These are phyloP conservation scores for Chrysosporium queenslandicum DNA, from an alignment of 2,329 filamentous ascomycete species.

Conservation along the genomic window DNA sequence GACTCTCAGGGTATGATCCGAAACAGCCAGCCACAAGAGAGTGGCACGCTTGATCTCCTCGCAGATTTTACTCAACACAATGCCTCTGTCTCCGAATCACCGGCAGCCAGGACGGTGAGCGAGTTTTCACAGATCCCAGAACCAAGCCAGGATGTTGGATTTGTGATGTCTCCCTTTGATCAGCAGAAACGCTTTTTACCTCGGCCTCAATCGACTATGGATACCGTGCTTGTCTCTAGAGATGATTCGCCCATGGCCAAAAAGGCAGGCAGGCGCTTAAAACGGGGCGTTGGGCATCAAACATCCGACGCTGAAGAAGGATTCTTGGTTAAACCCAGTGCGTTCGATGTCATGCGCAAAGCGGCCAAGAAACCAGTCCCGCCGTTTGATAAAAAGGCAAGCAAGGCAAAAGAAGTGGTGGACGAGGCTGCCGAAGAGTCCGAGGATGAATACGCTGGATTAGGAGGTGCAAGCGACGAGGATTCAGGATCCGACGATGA, in stretches of 20 bases:
- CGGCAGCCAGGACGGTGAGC: conserved; percentile 38
- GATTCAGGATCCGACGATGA: conserved; percentile 67
- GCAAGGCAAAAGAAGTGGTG: conserved; percentile 75
- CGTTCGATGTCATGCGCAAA: conserved; percentile 59
- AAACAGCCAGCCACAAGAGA: conserved; percentile 45
- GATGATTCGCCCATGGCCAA: conserved; percentile 56
- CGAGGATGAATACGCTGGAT: conserved; percentile 91
- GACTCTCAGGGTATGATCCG: conserved; percentile 52
- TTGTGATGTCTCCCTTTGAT: conserved; percentile 62
- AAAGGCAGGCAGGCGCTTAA: conserved; percentile 38
- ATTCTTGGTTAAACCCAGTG: conserved; percentile 38
- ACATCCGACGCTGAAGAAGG: conserved; percentile 41
- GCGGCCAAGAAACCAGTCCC: conserved; percentile 49
- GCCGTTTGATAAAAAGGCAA: conserved; percentile 72
- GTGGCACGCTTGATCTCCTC: conserved; percentile 39
- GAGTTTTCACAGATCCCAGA: conserved; percentile 62
- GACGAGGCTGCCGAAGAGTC: conserved; percentile 94
- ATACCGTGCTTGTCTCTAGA: conserved; percentile 52
- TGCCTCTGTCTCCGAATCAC: conserved; percentile 29
- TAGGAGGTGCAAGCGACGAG: conserved; percentile 83
- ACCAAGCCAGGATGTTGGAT: conserved; percentile 71
- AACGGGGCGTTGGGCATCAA: conserved; percentile 36
- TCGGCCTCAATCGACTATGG: conserved; percentile 56
- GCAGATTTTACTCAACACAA: conserved; percentile 28
- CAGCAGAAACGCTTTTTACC: conserved; percentile 54